phyloP scores from a whole-genome alignment of 176 grass and related monocot species.

The Aegilops speltoides region DNA sequence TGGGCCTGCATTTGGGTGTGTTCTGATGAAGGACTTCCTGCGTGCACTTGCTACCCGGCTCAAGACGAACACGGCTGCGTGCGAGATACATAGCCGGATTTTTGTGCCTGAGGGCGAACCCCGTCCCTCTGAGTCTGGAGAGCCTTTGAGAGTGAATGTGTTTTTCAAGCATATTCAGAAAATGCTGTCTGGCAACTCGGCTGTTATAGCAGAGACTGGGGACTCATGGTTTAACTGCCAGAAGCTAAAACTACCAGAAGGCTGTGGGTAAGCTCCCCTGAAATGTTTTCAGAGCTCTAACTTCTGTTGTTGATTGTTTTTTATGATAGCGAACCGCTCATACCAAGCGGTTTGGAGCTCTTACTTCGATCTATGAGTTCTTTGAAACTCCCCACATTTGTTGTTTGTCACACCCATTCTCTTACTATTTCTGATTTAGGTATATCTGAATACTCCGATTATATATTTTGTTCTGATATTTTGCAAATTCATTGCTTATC shows the following conservation, averaged over 20 bases:
- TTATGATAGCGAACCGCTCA: too few relatives aligned
- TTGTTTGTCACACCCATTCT: neutral
- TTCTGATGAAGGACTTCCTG: constrained; percentile 57
- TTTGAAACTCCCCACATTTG: neutral
- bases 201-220: constrained; percentile 56
- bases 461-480: neutral
- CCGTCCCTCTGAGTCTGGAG: constrained; percentile 18
- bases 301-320: too few relatives aligned
- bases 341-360: neutral
- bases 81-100: constrained; percentile 47
- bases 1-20: constrained; percentile 64
- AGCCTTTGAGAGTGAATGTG: constrained; percentile 57
- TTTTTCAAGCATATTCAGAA: constrained; percentile 52
- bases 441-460: neutral
- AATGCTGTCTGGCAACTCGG: constrained; percentile 40
- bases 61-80: constrained; percentile 46
- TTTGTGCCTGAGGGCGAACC: constrained; percentile 50
- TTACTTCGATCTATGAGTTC: neutral
- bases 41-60: constrained; percentile 34
- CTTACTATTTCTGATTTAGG: neutral
- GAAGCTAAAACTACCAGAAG: constrained; percentile 55
- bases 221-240: constrained; percentile 72
- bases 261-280: constrained; percentile 48
- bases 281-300: neutral
- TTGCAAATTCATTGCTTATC: neutral